Evolutionary conservation across 345 rosid genomes (phyloP).

Genomic region (Salix caprea): DNA sequence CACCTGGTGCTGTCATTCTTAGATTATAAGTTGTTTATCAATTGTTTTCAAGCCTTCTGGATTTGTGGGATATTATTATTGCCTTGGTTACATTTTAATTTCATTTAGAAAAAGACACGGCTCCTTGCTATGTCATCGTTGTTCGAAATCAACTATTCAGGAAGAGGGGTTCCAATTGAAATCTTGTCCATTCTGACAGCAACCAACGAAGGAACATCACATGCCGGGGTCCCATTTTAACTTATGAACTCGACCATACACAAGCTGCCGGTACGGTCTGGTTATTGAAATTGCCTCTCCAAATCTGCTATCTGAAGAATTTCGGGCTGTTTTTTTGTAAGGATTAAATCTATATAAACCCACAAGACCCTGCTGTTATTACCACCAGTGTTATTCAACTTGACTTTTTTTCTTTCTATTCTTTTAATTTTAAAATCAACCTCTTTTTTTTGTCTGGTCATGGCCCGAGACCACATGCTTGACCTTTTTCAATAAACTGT

Average conservation of each 20-base stretch:
- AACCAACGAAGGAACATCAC: neutral
- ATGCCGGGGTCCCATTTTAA: neutral
- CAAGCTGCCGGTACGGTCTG: neutral
- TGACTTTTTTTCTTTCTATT: too few species aligned
- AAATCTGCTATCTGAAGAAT: too few species aligned
- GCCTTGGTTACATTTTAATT: neutral
- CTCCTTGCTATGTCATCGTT: slow-evolving; percentile 12
- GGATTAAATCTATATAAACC: too few species aligned
- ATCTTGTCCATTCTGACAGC: neutral
- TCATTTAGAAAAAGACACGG: neutral
- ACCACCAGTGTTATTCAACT: too few species aligned
- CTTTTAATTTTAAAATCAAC: too few species aligned
- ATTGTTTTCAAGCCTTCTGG: slow-evolving; percentile 4
- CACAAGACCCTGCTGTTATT: too few species aligned
- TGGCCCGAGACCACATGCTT: neutral
- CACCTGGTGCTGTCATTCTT: slow-evolving; percentile 11
- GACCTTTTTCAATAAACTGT: neutral
- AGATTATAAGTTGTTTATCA: slow-evolving; percentile 1
- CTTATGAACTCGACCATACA: neutral
- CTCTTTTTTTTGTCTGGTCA: neutral
- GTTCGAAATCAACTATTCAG: slow-evolving; percentile 7
- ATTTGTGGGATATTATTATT: neutral
- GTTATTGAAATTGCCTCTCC: neutral
- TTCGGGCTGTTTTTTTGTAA: too few species aligned
- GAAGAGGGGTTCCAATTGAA: neutral